Conservation (phyloP, 768 basidiomycete species). For the Calocybe indica region DNA sequence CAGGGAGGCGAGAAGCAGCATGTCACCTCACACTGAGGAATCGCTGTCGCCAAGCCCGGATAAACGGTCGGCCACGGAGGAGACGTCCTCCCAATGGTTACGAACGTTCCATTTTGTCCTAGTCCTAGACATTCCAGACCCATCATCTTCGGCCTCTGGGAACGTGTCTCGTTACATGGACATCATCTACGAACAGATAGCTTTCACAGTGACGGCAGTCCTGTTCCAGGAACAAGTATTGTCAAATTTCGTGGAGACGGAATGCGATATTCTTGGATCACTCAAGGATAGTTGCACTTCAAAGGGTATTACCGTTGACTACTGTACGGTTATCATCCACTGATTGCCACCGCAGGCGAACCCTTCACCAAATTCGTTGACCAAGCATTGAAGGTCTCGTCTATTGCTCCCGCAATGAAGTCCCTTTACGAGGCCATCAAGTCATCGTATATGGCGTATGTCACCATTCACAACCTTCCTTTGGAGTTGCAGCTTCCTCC, state of each 20-base stretch:
- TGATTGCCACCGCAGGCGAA: slow-evolving; percentile 37
- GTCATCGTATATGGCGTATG: slow-evolving; percentile 66
- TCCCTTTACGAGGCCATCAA: slow-evolving; percentile 76
- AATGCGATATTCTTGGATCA: slow-evolving; percentile 66
- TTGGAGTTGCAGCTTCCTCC: slow-evolving; percentile 87
- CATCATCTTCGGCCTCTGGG: slow-evolving; percentile 75
- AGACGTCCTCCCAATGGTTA: slow-evolving; percentile 39
- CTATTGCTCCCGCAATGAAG: slow-evolving; percentile 77
- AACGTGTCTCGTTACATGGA: slow-evolving; percentile 79
- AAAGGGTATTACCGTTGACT: slow-evolving; percentile 38
- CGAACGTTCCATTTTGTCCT: slow-evolving; percentile 83
- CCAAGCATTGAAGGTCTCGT: slow-evolving; percentile 58
- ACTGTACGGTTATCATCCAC: too few species aligned
- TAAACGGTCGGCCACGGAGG: slow-evolving; percentile 18
- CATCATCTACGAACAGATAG: slow-evolving; percentile 83
- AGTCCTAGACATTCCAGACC: slow-evolving; percentile 86
- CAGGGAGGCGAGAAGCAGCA: slow-evolving; percentile 41
- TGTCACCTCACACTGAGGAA: slow-evolving; percentile 27
- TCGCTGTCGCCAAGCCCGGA: slow-evolving; percentile 10
- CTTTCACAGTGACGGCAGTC: slow-evolving; percentile 87
- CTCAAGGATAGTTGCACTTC: slow-evolving; percentile 67
- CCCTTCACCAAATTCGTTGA: slow-evolving; percentile 49
- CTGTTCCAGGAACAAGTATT: slow-evolving; percentile 88
- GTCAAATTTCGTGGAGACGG: slow-evolving; percentile 77
- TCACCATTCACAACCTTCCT: slow-evolving; percentile 73